phyloP scores from a whole-genome alignment of 1,139 yeast genomes.

The Suhomyces maxii region DNA sequence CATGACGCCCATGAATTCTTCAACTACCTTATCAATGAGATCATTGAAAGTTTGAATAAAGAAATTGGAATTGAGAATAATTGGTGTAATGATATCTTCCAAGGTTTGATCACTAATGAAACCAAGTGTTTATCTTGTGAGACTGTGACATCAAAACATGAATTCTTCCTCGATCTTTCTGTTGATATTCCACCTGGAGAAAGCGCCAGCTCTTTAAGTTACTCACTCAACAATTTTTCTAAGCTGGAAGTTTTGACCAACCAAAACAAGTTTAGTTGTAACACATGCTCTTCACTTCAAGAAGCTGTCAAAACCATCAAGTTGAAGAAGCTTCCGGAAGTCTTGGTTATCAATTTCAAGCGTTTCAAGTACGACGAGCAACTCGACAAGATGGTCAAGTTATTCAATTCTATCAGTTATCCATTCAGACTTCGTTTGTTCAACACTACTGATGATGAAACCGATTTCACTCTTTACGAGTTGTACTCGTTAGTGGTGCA shows the following conservation, averaged over 20 bases:
- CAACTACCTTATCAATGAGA: conserved; percentile 79
- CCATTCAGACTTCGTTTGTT: conserved; percentile 73
- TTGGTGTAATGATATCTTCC: conserved; percentile 74
- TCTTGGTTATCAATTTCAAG: conserved; percentile 80
- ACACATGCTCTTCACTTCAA: conserved; percentile 84
- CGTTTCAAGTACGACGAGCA: conserved; percentile 89
- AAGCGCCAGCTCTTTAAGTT: conserved; percentile 63
- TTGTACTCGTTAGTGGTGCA: conserved; percentile 86
- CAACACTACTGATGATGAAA: conserved; percentile 59
- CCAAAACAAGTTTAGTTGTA: conserved; percentile 90
- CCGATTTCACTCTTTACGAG: conserved; percentile 63
- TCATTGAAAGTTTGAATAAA: conserved; percentile 66
- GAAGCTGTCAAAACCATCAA: conserved; percentile 95
- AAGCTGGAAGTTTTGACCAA: conserved; percentile 84
- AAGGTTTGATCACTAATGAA: conserved; percentile 82
- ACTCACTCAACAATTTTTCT: conserved; percentile 76
- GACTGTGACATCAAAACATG: conserved; percentile 80
- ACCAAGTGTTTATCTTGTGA: conserved; percentile 92
- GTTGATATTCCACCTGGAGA: conserved; percentile 77
- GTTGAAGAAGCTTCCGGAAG: conserved; percentile 72
- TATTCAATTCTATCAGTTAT: conserved; percentile 82
- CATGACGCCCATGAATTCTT: conserved; percentile 98
- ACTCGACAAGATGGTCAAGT: conserved; percentile 76
- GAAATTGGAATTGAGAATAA: conserved; percentile 35
- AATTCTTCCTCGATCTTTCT: conserved; percentile 81